Evolutionary conservation across 129 eudicot genomes (phyloP).

Genomic region (Centella asiatica): DNA sequence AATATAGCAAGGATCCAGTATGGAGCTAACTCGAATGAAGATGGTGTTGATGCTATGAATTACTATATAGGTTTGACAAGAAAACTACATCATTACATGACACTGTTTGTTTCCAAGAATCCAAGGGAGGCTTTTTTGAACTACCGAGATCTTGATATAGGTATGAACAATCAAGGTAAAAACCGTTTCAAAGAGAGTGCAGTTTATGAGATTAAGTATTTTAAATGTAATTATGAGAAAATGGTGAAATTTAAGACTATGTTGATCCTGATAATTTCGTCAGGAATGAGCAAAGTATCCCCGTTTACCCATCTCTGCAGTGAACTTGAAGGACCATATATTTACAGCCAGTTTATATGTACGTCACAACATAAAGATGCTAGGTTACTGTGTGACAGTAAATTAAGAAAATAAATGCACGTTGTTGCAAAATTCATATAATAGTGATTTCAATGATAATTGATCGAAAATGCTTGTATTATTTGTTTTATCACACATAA

Average conservation of each 20-base stretch:
- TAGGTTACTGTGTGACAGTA: not conserved
- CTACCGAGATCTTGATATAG: slow-evolving; percentile 40
- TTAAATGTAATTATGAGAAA: slow-evolving; percentile 21
- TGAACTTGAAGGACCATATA: not conserved
- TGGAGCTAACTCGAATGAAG: slow-evolving; percentile 16
- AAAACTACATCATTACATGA: slow-evolving; percentile 24
- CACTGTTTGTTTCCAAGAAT: slow-evolving; percentile 21
- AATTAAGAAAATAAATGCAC: not conserved
- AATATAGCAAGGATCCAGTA: slow-evolving; percentile 27
- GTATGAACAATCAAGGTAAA: slow-evolving; percentile 25
- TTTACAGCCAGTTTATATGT: not conserved
- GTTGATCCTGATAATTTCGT: slow-evolving; percentile 33
- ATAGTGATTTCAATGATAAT: too few species aligned
- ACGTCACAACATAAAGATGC: not conserved
- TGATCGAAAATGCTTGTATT: too few species aligned
- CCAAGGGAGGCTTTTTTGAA: slow-evolving; percentile 36
- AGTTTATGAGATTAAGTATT: slow-evolving; percentile 29
- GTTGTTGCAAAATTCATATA: not conserved
- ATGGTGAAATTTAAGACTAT: slow-evolving; percentile 24
- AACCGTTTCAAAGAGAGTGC: slow-evolving; percentile 20
- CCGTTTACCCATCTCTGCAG: slow-evolving; percentile 10
- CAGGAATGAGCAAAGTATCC: slow-evolving; percentile 40
- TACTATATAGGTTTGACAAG: slow-evolving; percentile 20
- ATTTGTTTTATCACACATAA: too few species aligned
- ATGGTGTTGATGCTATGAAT: slow-evolving; percentile 7